Evolutionary conservation across 352 stramenopile species (phyloP).

Genomic region (Aphanomyces invadans): DNA sequence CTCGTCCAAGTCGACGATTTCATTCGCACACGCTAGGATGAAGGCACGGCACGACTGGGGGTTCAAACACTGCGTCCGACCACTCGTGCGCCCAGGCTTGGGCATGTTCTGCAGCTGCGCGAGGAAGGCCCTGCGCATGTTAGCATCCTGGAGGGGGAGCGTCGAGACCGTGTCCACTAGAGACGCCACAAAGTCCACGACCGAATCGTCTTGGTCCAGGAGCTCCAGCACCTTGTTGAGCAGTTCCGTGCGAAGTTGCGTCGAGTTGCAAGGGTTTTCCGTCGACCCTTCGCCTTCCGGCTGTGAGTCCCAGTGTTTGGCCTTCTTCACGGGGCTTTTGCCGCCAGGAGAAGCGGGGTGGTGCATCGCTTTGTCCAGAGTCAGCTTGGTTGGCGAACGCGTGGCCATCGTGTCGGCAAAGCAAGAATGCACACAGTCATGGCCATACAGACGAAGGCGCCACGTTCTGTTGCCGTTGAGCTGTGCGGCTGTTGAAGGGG

Average conservation of each 20-base stretch:
- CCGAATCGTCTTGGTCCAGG: constrained; percentile 45
- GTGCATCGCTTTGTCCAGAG: constrained; percentile 1
- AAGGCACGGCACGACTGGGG: constrained; percentile 57
- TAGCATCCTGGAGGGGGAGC: constrained; percentile 38
- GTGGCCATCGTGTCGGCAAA: neutral
- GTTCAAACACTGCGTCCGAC: constrained; percentile 36
- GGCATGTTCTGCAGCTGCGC: constrained; percentile 34
- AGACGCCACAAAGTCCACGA: constrained; percentile 39
- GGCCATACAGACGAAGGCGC: neutral
- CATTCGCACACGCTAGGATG: constrained; percentile 63
- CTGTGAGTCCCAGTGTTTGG: neutral
- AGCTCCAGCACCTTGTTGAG: constrained; percentile 47
- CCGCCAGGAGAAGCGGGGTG: neutral
- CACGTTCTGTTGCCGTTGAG: constrained; percentile 2
- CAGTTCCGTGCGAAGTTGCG: constrained; percentile 37
- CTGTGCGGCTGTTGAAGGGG: neutral
- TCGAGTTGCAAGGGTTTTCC: constrained; percentile 13
- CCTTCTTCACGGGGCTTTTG: constrained; percentile 21
- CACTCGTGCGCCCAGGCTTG: constrained; percentile 26
- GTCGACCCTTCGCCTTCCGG: constrained; percentile 3
- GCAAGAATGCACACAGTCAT: neutral
- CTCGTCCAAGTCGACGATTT: constrained; percentile 73
- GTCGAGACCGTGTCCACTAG: constrained; percentile 38
- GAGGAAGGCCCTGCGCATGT: constrained; percentile 36
- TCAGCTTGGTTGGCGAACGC: neutral